These are phyloP conservation scores for Calycina herbarum DNA, from an alignment of 2,329 filamentous ascomycete species.

Conservation along the genomic window DNA sequence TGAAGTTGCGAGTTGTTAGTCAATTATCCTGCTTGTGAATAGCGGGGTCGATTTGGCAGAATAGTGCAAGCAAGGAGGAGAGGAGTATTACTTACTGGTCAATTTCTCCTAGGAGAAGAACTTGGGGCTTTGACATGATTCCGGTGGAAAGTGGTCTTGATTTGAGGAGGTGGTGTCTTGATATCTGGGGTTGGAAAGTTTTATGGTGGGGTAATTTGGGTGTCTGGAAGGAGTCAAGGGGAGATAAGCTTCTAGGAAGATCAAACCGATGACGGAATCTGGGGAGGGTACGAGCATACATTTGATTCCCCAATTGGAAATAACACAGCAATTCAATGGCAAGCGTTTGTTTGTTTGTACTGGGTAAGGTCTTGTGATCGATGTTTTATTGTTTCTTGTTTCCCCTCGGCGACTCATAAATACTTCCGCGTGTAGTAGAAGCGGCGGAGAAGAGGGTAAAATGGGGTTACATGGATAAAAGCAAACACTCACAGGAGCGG, in stretches of 20 bases:
- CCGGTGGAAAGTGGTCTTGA: slow-evolving; percentile 2
- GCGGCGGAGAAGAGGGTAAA: no score
- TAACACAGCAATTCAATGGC: no score
- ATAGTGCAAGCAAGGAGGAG: background rate
- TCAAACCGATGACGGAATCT: background rate
- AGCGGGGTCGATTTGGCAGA: background rate
- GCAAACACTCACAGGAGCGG: no score
- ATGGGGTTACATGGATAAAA: no score
- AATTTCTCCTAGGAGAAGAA: slow-evolving; percentile 63
- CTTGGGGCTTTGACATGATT: slow-evolving; percentile 51
- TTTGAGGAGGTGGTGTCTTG: slow-evolving; percentile 6
- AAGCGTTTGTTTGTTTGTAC: no score
- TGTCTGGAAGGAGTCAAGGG: slow-evolving; percentile 20
- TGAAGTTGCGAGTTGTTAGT: slow-evolving; percentile 37
- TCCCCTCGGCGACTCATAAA: no score
- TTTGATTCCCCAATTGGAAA: no score
- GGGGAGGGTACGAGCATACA: no score
- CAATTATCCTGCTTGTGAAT: slow-evolving; percentile 5
- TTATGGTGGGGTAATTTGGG: slow-evolving; percentile 30
- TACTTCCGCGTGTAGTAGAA: no score
- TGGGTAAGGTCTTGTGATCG: no score
- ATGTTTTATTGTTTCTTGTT: no score
- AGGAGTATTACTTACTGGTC: slow-evolving; percentile 53
- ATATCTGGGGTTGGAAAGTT: slow-evolving; percentile 1
- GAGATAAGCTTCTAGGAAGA: slow-evolving; percentile 21